Conservation (phyloP, 2,329 filamentous ascomycete genomes). For the Neodidymelliopsis sp. region DNA sequence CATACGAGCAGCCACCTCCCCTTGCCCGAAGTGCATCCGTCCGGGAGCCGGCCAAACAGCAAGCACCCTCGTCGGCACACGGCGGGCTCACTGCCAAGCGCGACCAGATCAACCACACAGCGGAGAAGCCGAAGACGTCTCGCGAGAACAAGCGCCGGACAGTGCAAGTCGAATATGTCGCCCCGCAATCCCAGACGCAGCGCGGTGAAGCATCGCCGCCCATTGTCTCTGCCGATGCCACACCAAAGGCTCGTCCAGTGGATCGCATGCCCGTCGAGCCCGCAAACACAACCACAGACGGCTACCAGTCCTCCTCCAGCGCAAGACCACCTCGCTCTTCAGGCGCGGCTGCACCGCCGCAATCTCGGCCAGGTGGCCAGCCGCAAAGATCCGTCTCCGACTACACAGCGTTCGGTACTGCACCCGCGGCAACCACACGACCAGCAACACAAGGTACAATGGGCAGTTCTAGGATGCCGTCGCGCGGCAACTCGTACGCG, state of each 20-base stretch:
- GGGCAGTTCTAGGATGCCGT: slow-evolving; percentile 68
- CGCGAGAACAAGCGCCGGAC: slow-evolving; percentile 92
- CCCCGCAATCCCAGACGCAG: slow-evolving; percentile 84
- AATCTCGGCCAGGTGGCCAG: slow-evolving; percentile 50
- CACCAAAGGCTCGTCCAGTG: slow-evolving; percentile 56
- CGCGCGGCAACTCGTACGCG: slow-evolving; percentile 79
- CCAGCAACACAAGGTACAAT: slow-evolving; percentile 86
- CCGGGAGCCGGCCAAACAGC: slow-evolving; percentile 79
- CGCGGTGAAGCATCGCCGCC: slow-evolving; percentile 65
- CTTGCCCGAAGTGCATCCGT: slow-evolving; percentile 91
- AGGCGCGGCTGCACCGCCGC: slow-evolving; percentile 36
- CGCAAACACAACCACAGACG: slow-evolving; percentile 40
- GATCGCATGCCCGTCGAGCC: slow-evolving; percentile 62
- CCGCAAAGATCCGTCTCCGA: slow-evolving; percentile 62
- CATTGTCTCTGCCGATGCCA: slow-evolving; percentile 37
- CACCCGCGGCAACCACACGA: slow-evolving; percentile 57
- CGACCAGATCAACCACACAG: slow-evolving; percentile 74
- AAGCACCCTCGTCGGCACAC: slow-evolving; percentile 54
- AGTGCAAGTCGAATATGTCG: slow-evolving; percentile 97
- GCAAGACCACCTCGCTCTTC: slow-evolving; percentile 32
- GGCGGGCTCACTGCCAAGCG: slow-evolving; percentile 75
- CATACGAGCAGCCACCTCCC: slow-evolving; percentile 66
- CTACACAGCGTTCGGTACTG: slow-evolving; percentile 51
- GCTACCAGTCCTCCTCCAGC: slow-evolving; percentile 43
- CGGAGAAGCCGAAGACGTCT: slow-evolving; percentile 67